A percentile compares a stretch with the other conserved stretches of the same genome.
phyloP scores from a whole-genome alignment of 2,329 filamentous ascomycete species.

The Colletotrichum shisoi region DNA sequence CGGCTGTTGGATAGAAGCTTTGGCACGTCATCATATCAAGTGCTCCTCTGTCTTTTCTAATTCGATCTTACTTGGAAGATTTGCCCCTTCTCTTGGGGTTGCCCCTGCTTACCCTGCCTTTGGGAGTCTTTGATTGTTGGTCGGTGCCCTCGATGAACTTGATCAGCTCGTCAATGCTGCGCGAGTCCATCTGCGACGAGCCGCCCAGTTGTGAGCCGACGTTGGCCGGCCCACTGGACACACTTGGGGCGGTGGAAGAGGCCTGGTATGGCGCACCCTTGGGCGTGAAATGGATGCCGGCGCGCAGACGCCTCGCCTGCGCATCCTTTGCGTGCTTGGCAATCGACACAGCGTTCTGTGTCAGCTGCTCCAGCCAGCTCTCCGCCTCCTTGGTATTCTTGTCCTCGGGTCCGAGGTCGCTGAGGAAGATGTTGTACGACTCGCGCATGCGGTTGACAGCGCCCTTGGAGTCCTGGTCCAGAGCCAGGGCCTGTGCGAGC shows the following conservation, averaged over 20 bases:
- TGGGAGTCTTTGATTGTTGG: conserved; percentile 58
- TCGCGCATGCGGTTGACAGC: conserved; percentile 95
- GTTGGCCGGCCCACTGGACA: conserved; percentile 39
- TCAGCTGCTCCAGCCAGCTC: conserved; percentile 94
- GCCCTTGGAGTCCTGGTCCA: conserved; percentile 93
- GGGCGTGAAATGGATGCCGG: conserved; percentile 73
- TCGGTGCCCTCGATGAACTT: conserved; percentile 88
- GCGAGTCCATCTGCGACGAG: conserved; percentile 67
- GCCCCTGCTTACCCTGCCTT: conserved; percentile 63
- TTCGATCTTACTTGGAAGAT: conserved; percentile 30
- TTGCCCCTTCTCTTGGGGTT: conserved; percentile 64
- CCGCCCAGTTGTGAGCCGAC: conserved; percentile 37
- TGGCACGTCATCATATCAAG: neutral
- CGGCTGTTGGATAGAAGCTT: neutral
- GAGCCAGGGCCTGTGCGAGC: conserved; percentile 89
- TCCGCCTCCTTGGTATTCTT: conserved; percentile 98
- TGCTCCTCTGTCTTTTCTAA: neutral
- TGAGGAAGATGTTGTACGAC: conserved; percentile 93
- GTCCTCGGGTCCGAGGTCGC: conserved; percentile 85
- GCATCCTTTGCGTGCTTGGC: conserved; percentile 92
- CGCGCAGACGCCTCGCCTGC: conserved; percentile 75
- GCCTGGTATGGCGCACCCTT: conserved; percentile 68
- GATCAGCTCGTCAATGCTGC: conserved; percentile 91
- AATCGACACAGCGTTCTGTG: conserved; percentile 91
- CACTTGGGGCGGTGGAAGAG: conserved; percentile 44